phyloP scores from a whole-genome alignment of 1,284 basidiomycete genomes.

The Ceratobasidium sp. region DNA sequence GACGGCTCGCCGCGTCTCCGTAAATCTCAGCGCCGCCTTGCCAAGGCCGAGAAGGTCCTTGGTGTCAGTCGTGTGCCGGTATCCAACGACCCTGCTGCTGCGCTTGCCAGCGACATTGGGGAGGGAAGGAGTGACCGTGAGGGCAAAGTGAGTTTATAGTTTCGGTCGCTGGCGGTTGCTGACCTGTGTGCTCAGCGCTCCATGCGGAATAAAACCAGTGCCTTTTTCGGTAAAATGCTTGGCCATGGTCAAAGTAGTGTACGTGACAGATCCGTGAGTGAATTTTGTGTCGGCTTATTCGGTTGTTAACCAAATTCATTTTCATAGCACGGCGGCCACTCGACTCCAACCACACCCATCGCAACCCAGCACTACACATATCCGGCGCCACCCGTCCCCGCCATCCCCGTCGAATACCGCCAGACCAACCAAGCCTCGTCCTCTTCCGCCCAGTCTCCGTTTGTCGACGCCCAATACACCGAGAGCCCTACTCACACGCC shows the following conservation, averaged over 20 bases:
- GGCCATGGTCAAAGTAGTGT: conserved; percentile 60
- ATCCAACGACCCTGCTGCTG: conserved; percentile 20
- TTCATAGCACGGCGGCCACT: conserved; percentile 20
- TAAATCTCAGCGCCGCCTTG: conserved; percentile 15
- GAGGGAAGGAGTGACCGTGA: conserved; percentile 30
- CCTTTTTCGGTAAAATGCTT: conserved; percentile 76
- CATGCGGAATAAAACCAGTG: conserved; percentile 74
- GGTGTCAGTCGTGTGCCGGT: conserved; percentile 19
- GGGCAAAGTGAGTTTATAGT: conserved; percentile 24
- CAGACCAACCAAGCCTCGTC: neutral
- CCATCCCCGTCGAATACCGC: conserved; percentile 40
- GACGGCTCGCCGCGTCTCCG: conserved; percentile 20
- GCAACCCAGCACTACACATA: conserved; percentile 21
- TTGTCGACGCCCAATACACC: neutral
- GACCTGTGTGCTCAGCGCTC: conserved; percentile 58
- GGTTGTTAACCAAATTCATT: conserved; percentile 16
- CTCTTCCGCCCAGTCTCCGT: neutral
- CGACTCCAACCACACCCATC: conserved; percentile 33
- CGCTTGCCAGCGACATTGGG: conserved; percentile 18
- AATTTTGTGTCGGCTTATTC: conserved; percentile 19
- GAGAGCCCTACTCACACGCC: conserved; percentile 14
- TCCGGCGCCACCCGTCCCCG: conserved; percentile 36
- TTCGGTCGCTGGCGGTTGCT: neutral
- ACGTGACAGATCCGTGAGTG: conserved; percentile 72
- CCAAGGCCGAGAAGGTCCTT: conserved; percentile 43